Base-by-base conservation (phyloP, 2,329 filamentous ascomycete genomes). In the Trichoderma sp. region DNA sequence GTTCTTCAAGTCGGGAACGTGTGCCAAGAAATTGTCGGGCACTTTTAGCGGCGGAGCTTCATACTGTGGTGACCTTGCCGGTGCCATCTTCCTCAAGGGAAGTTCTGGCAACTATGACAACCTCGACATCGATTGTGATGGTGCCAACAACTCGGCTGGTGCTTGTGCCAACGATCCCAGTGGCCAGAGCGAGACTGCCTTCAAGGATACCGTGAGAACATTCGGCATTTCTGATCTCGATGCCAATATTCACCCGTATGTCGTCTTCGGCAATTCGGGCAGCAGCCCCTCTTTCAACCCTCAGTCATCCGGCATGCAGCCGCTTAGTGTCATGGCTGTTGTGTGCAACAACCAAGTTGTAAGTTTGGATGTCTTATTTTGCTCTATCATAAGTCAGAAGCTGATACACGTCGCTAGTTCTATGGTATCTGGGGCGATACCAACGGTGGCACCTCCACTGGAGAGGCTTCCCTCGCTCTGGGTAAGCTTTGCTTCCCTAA, bases 371-470 rank as follows among this genome's bases (percentile, higher is more conserved):
- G 4, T 15, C 32, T 11, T 3, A 32, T 15, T 6, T 3, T 18
- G 4, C 6, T 18, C 21, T 7, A 15, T 15, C 3, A 18, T 3
- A 21, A 7, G 3, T 12, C 34, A 32, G 47, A 39, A 2, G 3
- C 67, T 70, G 7, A 71, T 62, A 61, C 0, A 26, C 2, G 4
- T 39, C 26, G 32, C 9, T 21, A 73, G 72, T 72, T 72, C 72
- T 89, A 88, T 74, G 86, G 85, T 7, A 78, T 89, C 65, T 89
- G 86, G 86, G 87, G 86, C 24, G 86, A 89, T 76, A 85, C 83
- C 21, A 89, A 89, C 71, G 87, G 86, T 36, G 84, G 81, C 47
- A 82, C 83, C 57, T 81, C 82, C 4, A 74, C 77, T 8, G 86
- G 87, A 32, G 87, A 89, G 73, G 82, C 85, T 0, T 84, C 85